Conservation (phyloP, 352 stramenopile genomes). For the Globisporangium abappressorium region DNA sequence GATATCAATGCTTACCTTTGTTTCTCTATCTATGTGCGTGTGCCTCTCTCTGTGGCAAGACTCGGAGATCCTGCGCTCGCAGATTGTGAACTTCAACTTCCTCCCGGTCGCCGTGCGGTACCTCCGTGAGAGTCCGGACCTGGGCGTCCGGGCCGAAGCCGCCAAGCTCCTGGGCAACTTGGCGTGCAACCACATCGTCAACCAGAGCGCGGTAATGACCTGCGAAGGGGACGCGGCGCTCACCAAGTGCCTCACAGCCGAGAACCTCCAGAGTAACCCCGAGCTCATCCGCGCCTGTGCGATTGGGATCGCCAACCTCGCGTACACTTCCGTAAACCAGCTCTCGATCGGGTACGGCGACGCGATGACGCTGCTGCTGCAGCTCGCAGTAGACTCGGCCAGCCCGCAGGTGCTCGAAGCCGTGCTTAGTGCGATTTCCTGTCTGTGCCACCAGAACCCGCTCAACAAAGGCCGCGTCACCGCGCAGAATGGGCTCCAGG, state of each 20-base stretch:
- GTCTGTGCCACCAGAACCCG: constrained; percentile 59
- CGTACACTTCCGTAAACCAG: constrained; percentile 66
- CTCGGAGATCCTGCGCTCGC: constrained; percentile 68
- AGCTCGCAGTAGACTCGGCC: constrained; percentile 57
- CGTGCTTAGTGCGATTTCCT: constrained; percentile 39
- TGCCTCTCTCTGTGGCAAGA: constrained; percentile 24
- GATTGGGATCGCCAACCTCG: constrained; percentile 60
- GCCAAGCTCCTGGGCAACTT: constrained; percentile 69
- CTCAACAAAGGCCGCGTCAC: constrained; percentile 63
- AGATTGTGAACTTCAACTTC: constrained; percentile 60
- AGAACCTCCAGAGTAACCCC: constrained; percentile 30
- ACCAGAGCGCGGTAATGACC: constrained; percentile 66
- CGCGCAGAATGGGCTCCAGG: constrained; percentile 66
- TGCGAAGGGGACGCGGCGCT: constrained; percentile 52
- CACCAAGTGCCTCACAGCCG: constrained; percentile 22
- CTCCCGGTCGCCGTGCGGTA: constrained; percentile 48
- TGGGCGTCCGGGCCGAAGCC: constrained; percentile 44
- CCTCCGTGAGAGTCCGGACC: constrained; percentile 34
- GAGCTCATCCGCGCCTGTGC: constrained; percentile 46
- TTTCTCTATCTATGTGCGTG: not conserved
- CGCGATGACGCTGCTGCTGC: constrained; percentile 53
- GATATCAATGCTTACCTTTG: not conserved
- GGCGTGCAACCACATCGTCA: constrained; percentile 63
- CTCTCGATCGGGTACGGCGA: constrained; percentile 75
- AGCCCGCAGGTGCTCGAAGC: constrained; percentile 43